phyloP scores from a whole-genome alignment of 2,329 filamentous ascomycete species.

The Alternaria atra region DNA sequence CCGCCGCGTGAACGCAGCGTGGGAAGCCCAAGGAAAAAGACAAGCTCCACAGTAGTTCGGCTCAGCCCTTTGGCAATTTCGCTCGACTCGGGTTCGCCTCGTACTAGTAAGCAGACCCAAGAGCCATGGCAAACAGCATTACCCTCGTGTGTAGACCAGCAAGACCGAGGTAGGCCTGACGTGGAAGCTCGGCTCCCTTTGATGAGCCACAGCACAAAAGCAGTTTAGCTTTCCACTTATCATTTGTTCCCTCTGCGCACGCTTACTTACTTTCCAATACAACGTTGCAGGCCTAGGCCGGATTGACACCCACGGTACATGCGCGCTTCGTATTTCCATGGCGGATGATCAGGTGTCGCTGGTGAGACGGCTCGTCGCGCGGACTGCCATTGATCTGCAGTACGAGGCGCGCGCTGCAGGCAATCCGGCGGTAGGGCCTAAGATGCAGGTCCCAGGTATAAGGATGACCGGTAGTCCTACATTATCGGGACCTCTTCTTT shows the following conservation, averaged over 20 bases:
- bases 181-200: conserved; percentile 13
- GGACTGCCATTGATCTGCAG: conserved; percentile 15
- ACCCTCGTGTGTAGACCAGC: conserved; percentile 1
- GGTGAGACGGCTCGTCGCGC: conserved; percentile 14
- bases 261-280: conserved; percentile 26
- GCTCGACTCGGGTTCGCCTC: neutral
- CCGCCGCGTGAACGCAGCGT: neutral
- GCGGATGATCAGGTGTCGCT: conserved; percentile 17
- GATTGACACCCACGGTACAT: conserved; percentile 15
- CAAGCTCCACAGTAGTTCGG: conserved; percentile 2
- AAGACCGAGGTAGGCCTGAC: conserved; percentile 1
- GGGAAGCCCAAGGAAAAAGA: neutral
- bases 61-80: neutral
- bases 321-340: conserved; percentile 26
- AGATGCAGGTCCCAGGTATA: conserved; percentile 22
- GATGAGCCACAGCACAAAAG: conserved; percentile 12
- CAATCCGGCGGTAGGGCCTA: neutral
- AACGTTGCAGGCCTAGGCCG: conserved; percentile 25
- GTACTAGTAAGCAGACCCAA: neutral
- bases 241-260: conserved; percentile 16
- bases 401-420: conserved; percentile 3
- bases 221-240: conserved; percentile 17
- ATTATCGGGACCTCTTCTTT: neutral
- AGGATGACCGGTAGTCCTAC: conserved; percentile 15
- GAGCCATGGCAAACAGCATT: neutral